Percentiles rank a stretch among this genome's conserved stretches.
These are phyloP conservation scores for Parasitella parasitica DNA, from an alignment of 371 early-diverging fungal genomes.

Conservation along the genomic window DNA sequence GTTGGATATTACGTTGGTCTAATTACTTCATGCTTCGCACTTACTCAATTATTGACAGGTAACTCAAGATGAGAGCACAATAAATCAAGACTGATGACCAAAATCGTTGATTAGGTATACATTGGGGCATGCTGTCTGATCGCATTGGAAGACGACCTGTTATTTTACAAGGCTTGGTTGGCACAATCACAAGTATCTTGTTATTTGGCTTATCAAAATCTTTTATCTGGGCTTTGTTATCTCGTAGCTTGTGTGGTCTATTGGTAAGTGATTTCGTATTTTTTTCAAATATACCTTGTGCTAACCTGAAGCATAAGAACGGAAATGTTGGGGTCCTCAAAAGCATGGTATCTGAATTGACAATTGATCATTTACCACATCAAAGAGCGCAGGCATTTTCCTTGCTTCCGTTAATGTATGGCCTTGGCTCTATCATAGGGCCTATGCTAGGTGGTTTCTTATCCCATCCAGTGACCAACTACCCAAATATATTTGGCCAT, in stretches of 20 bases:
- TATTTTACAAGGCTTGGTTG: slow-evolving; percentile 74
- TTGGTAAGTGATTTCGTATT: slow-evolving; percentile 42
- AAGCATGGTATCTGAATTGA: slow-evolving; percentile 85
- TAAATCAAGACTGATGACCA: too few species aligned
- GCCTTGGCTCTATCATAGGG: slow-evolving; percentile 63
- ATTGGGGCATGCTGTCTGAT: slow-evolving; percentile 71
- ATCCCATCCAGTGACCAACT: slow-evolving; percentile 69
- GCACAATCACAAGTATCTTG: slow-evolving; percentile 65
- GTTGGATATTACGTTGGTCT: slow-evolving; percentile 69
- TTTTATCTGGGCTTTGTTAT: slow-evolving; percentile 64
- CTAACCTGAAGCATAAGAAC: slow-evolving; percentile 19
- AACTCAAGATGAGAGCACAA: too few species aligned
- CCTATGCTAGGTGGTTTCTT: slow-evolving; percentile 80
- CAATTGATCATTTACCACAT: slow-evolving; percentile 44
- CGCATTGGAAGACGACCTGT: slow-evolving; percentile 74
- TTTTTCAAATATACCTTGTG: background rate
- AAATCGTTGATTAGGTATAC: slow-evolving; percentile 41
- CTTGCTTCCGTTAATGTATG: slow-evolving; percentile 54
- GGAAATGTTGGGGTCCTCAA: slow-evolving; percentile 87
- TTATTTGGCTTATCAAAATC: slow-evolving; percentile 77
- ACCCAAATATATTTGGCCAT: slow-evolving; percentile 68
- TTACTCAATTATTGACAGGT: slow-evolving; percentile 61
- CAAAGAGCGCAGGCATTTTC: slow-evolving; percentile 57
- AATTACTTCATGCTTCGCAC: slow-evolving; percentile 62
- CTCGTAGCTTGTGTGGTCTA: slow-evolving; percentile 71